phyloP scores from a whole-genome alignment of 2,329 filamentous ascomycete species.

The Paraphoma chrysanthemicola region DNA sequence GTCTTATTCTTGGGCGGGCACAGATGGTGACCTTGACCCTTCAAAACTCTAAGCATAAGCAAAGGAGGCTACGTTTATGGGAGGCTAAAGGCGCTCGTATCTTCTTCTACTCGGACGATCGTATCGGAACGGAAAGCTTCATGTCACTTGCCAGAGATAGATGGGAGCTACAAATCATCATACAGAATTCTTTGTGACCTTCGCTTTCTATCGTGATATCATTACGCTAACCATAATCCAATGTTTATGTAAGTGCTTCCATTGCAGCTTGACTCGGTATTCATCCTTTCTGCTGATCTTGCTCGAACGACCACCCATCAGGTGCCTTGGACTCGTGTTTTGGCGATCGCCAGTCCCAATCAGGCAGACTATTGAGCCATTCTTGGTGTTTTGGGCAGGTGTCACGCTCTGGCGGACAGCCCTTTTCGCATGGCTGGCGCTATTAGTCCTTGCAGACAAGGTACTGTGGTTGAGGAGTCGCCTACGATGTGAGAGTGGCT shows the following conservation, averaged over 20 bases:
- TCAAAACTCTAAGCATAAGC: constrained; percentile 21
- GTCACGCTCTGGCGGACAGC: neutral
- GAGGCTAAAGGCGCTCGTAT: constrained; percentile 1
- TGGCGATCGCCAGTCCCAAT: neutral
- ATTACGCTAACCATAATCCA: too few relatives aligned
- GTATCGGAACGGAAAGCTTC: constrained; percentile 1
- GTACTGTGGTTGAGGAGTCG: too few relatives aligned
- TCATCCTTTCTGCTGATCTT: neutral
- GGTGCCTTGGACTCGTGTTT: neutral
- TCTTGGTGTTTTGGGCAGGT: neutral
- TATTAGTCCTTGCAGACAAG: too few relatives aligned
- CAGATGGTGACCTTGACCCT: constrained; percentile 16
- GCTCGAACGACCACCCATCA: neutral
- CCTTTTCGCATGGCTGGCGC: neutral
- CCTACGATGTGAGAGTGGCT: too few relatives aligned
- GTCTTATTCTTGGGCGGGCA: constrained; percentile 24
- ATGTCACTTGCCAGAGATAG: constrained; percentile 5
- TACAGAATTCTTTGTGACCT: neutral
- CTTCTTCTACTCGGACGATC: neutral
- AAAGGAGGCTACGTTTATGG: constrained; percentile 3
- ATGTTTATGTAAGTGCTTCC: neutral
- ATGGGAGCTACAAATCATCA: constrained; percentile 3
- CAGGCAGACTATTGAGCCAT: neutral
- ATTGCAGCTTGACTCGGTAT: too few relatives aligned
- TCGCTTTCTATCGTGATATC: neutral